Evolutionary conservation across 805 yeast genomes (phyloP), one percentile per base, ranked within the genome.

Genomic region (Metschnikowia corniflorae): DNA sequence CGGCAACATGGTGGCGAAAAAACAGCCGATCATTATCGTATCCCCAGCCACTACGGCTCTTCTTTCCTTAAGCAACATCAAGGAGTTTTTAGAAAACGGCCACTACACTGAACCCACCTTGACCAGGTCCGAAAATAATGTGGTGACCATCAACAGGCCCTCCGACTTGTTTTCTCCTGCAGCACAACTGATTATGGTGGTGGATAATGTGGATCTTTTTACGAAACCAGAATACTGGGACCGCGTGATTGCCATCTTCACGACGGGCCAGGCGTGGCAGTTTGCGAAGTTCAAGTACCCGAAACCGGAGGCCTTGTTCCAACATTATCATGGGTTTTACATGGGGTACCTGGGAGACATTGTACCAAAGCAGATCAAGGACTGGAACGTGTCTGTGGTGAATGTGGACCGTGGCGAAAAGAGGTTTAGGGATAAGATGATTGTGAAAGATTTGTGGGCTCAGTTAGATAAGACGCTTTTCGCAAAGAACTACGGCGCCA

Each of bases 191-290:
- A 82, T 86, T 51, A 70, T 88, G 49, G 83, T 93, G 37, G 97
- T 89, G 21, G 94, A 86, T 56, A 84, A 86, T 39, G 87, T 88
- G 5, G 95, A 88, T 36, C 75, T 80, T 62, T 68, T 68, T 49
- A 81, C 85, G 16, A 91, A 89, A 57, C 95, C 96, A 3, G 97
- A 93, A 58, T 87, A 93, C 63, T 93, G 99, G 99, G 95, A 87
- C 55, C 75, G 98, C 41, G 97, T 93, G 1, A 86, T 91, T 32
- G 97, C 95, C 0, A 85, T 93, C 25, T 82, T 93, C 65, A 91
- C 96, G 13, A 91, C 97, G 8, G 99, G 99, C 9, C 98, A 93
- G 65, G 71, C 81, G 37, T 93, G 99, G 99, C 99, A 93, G 64
- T 86, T 93, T 64, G 78, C 85, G 54, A 77, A 80, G 51, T 93